Evolutionary conservation across 768 basidiomycete genomes (phyloP), one percentile per base, ranked within the genome.

Genomic region (Boletus rubropictus): DNA sequence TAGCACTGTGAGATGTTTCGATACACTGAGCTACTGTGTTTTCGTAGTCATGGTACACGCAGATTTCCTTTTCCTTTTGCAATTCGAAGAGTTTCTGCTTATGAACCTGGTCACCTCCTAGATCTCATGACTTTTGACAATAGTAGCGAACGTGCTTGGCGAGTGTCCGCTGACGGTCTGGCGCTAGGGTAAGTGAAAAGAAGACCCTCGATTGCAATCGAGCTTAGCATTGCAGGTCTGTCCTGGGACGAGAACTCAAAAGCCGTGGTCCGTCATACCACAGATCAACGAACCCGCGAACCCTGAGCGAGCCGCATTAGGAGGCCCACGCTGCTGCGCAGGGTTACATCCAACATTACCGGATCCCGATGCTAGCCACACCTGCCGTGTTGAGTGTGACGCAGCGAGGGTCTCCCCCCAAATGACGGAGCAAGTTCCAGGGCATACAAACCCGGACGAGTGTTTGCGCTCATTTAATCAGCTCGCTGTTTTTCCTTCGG

Each of bases 31-130:
- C 44, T 47, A 43, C 42, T 51, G 46, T 58, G 52, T 60, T 56
- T 64, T 56, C 60, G 52, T 58, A 53, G 52, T 40, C 52, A 48
- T 25, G 42, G 32, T 42, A 17, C 50, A 63, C 58, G 37, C 44
- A 54, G 34, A 50, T 47, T 28, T 50, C 15, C 12, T 44, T 41
- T 44, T 50, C 29, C 37, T 37, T 38, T 52, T 52, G 52, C 44
- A 60, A 56, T 52, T 44, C 21, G 21, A 60, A 27, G 20, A 22
- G n/a, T 15, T 21, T 7, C 21, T 14, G 29, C 10, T 17, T 41
- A 25, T 34, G 37, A 24, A 5, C 14, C 18, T 33, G 9, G 36
- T 34, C 46, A 25, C 27, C 28, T 39, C 27, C 28, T 39, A n/a
- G 39, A 46, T 51, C 20, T 37, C 46, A 21, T 24, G 25, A 11